Evolutionary conservation across 345 rosid genomes (phyloP), one percentile per base, ranked within the genome.

Genomic region (Boechera divaricarpa): DNA sequence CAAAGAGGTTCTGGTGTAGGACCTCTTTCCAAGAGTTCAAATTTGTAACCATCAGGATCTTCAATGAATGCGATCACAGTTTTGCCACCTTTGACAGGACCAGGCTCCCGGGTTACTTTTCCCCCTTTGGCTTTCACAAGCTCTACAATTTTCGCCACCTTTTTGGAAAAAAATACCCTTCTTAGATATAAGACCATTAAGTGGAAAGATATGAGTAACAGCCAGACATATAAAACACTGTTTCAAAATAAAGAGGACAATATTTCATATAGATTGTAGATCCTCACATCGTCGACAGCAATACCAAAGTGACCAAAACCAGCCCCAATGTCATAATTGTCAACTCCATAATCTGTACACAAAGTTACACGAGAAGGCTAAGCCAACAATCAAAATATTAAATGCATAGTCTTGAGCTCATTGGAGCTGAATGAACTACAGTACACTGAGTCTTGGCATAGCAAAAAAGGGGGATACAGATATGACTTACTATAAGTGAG

Each of bases 301-400:
- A 95, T 86, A 70, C 98, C 97, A 65, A 95, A 95, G 86, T 95
- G 99, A 74, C 99, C 99, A 84, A 95, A 93, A 74, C 86, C 98
- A 77, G 84, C 73, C 36, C 99, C 97, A 64, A 92, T 86, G 56
- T 89, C 98, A 77, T 93, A 91, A 68, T 86, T 87, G 85, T 92
- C 96, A 82, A 95, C 89, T 76, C 97, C 99, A 79, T 95, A 95
- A 88, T 93, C 99, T 91, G 92, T 35, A 45, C 66, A 55, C 5
- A 61, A 24, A 61, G 9, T 29, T 8, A 59, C 33, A 60, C 10
- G 5, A 52, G 2, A 41, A 51, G 1, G 35, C 9, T 31, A 58
- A 32, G 47, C 78, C 39, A 69, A 74, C 38, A 36, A 32, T 13
- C 59, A 44, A 5, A 10, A 15, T 10, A 65, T 5, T 7, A 65